A percentile compares a stretch with the other conserved stretches of the same genome.
phyloP scores from a whole-genome alignment of 495 filamentous ascomycete species.

The Podospora comata region DNA sequence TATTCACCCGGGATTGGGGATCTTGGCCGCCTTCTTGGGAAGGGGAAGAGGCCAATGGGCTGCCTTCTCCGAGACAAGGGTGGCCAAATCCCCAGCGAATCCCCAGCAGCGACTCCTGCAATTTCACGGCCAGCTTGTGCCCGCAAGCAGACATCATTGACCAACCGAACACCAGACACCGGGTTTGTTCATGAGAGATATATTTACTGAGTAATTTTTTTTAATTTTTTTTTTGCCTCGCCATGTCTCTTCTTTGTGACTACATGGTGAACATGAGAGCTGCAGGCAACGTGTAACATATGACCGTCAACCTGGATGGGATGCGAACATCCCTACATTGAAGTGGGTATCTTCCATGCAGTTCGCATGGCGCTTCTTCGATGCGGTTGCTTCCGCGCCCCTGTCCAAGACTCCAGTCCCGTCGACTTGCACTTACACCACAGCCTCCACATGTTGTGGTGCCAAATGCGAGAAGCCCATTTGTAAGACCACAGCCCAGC shows the following conservation, averaged over 20 bases:
- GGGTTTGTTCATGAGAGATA: neutral
- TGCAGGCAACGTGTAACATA: neutral
- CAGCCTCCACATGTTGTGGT: neutral
- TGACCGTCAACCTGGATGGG: neutral
- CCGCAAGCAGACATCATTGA: neutral
- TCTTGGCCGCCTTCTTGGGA: neutral
- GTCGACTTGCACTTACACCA: neutral
- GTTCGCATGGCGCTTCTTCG: neutral
- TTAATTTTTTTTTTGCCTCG: neutral
- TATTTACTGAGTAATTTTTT: neutral
- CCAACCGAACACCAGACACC: neutral
- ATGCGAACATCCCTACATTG: too few species aligned
- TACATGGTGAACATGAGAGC: neutral
- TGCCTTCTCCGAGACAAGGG: slow-evolving; percentile 3
- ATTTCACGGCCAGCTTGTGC: slow-evolving; percentile 4
- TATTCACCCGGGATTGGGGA: slow-evolving; percentile 4
- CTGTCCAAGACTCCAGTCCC: neutral
- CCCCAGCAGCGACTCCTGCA: slow-evolving; percentile 7
- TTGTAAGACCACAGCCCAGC: too few species aligned
- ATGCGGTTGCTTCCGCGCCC: neutral
- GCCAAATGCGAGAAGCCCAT: too few species aligned
- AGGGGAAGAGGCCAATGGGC: neutral
- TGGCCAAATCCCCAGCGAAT: neutral
- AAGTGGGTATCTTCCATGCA: neutral
- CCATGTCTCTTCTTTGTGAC: neutral